These are phyloP conservation scores for Austropuccinia psidii DNA, from an alignment of 1,284 basidiomycete genomes.

Conservation along the genomic window DNA sequence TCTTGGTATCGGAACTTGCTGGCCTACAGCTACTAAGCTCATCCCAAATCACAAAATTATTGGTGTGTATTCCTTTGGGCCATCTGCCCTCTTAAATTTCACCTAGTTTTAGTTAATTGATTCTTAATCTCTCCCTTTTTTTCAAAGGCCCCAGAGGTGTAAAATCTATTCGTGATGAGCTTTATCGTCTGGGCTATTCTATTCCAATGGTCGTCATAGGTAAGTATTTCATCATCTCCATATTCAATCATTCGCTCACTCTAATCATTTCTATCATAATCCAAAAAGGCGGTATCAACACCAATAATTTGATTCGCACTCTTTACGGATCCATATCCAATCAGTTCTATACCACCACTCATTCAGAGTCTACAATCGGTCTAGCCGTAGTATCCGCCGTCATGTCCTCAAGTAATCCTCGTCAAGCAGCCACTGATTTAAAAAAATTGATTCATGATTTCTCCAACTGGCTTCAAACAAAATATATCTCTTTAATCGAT, in stretches of 20 bases:
- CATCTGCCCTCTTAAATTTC: neutral
- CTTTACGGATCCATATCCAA: slow-evolving; percentile 12
- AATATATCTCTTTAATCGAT: no score
- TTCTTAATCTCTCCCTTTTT: neutral
- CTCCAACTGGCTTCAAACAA: slow-evolving; percentile 41
- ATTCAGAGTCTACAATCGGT: slow-evolving; percentile 50
- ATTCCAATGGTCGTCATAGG: slow-evolving; percentile 30
- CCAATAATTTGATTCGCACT: slow-evolving; percentile 22
- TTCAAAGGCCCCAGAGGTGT: slow-evolving; percentile 28
- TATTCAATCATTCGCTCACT: neutral
- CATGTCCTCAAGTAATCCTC: slow-evolving; percentile 61
- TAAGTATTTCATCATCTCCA: neutral
- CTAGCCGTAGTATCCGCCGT: slow-evolving; percentile 89
- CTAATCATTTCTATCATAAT: neutral
- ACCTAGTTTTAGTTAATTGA: neutral
- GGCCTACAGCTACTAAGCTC: slow-evolving; percentile 25
- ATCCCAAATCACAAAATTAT: slow-evolving; percentile 33
- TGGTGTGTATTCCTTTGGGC: neutral
- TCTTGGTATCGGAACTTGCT: slow-evolving; percentile 63
- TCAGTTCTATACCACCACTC: neutral
- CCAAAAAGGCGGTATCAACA: slow-evolving; percentile 27
- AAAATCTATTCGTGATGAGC: slow-evolving; percentile 20
- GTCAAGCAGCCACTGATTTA: slow-evolving; percentile 53
- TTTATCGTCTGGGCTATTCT: neutral
- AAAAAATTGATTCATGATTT: slow-evolving; percentile 46